phyloP scores from a whole-genome alignment of 2,329 filamentous ascomycete species.

The Xylaria sp. region DNA sequence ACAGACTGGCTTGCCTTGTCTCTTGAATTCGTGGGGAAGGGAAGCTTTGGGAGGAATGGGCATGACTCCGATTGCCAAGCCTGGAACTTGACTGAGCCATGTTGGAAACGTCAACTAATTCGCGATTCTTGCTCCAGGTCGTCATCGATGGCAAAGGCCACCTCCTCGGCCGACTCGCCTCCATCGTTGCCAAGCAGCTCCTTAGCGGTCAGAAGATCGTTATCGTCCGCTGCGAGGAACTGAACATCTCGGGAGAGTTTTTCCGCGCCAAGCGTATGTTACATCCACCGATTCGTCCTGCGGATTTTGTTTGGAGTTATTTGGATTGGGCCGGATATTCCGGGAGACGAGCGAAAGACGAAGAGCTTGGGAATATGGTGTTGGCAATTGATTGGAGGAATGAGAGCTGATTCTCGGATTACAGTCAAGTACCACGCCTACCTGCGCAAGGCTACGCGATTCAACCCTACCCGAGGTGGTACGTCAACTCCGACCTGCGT shows the following conservation, averaged over 20 bases:
- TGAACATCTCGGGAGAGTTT: slow-evolving; percentile 99
- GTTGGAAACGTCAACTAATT: slow-evolving; percentile 41
- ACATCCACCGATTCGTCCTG: slow-evolving; percentile 29
- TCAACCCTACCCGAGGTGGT: slow-evolving; percentile 99
- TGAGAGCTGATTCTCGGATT: slow-evolving; percentile 54
- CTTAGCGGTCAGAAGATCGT: slow-evolving; percentile 99
- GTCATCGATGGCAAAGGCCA: slow-evolving; percentile 99
- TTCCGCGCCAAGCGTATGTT: slow-evolving; percentile 99
- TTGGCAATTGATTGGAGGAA: slow-evolving; percentile 12
- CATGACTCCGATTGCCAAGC: background rate
- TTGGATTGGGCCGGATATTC: background rate
- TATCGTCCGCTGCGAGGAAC: slow-evolving; percentile 95
- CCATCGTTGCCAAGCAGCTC: slow-evolving; percentile 98
- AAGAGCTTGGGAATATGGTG: slow-evolving; percentile 24
- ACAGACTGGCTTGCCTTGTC: background rate
- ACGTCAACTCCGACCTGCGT: slow-evolving; percentile 50
- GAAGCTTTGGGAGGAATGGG: background rate
- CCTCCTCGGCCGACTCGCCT: slow-evolving; percentile 97
- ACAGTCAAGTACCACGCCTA: slow-evolving; percentile 99
- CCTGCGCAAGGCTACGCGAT: slow-evolving; percentile 99
- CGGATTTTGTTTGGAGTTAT: background rate
- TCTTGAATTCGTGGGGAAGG: too few species aligned
- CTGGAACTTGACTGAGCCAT: background rate
- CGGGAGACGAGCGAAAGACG: background rate
- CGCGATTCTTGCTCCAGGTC: slow-evolving; percentile 63